Evolutionary conservation across 352 stramenopile species (phyloP), one percentile per base, ranked within the genome.

Genomic region (Phytophthora litchii): DNA sequence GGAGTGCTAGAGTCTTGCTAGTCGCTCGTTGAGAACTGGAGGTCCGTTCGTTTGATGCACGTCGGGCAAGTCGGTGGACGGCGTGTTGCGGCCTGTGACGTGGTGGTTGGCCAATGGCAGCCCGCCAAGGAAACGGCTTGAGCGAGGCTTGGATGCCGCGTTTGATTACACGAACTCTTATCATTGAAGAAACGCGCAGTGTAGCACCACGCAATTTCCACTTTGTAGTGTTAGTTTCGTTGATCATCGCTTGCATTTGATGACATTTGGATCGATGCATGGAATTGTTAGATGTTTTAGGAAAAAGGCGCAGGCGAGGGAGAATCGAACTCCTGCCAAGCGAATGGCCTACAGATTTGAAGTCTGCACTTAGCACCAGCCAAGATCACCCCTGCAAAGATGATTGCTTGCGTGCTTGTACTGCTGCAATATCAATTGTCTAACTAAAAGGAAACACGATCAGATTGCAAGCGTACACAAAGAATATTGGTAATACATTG

Each of bases 301-400:
- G 27, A 68, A 78, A 86, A 87, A 86, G 48, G 74, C 86, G 86
- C 86, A 94, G 67, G 77, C 70, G 84, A 94, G 86, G 84, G 88
- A 87, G 86, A 92, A 94, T 96, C 83, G 84, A 94, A 94, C 88
- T 87, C 86, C 84, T 94, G 88, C 79, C 80, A 89, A 73, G 64
- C 68, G 75, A 94, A 86, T 86, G 82, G 80, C 88, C 84, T 89
- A 92, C 84, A 92, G 86, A 92, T 96, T 95, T 95, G 88, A 95
- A 95, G 86, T 93, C 86, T 93, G 85, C 83, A 93, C 86, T 78
- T 67, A 86, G 83, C 85, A 94, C 88, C 84, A 94, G 83, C 84
- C 80, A 89, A 89, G 88, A 67, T 94, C 84, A 96, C 80, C 54
- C 79, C 81, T 93, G 86, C 83, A 19, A 37, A 3, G 14, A 17